Evolutionary conservation across 495 filamentous ascomycete genomes (phyloP), one percentile per base, ranked within the genome.

Genomic region (Penicillium coffeae): DNA sequence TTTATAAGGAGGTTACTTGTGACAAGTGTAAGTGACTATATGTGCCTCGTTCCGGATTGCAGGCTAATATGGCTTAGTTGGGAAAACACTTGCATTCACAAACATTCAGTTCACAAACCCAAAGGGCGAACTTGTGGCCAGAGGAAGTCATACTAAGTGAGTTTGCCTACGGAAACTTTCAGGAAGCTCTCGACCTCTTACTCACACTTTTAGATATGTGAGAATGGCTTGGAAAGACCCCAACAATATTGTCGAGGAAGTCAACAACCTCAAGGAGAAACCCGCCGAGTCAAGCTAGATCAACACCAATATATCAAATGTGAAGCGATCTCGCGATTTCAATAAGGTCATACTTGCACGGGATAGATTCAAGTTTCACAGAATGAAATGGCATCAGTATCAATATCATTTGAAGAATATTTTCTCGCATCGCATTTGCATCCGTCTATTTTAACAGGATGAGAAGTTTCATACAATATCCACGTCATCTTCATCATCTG

Each of bases 81-180:
- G 93, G 36, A 96, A 93, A 69, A 94, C 87, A 0, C 73, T 98
- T 16, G 93, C 93, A 12, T 98, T 82, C 58, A 98, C 93, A 1
- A 84, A 75, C 2, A 85, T 96, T 50, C 76, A 73, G 10, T 97
- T 98, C 65, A 75, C 65, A 21, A 91, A 96, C 56, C 58, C 60
- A n/a, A 80, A 87, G 51, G 83, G 87, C 9, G 79, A 95, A 22
- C 54, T 96, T 19, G 80, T 91, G 32, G 93, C 93, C 2, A 72
- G 91, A 50, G 93, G 93, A 18, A 96, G 92, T 56, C 93, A 98
- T 72, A 97, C 93, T 8, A 98, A 98, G 89, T 95, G 60, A 63
- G 82, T 72, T 35, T 18, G 19, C 33, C 14, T 39, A n/a, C 2
- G 1, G 15, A 30, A 12, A 2, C 1, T 18, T 8, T 2, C 8